Evolutionary conservation across 306 rosid species (phyloP), one percentile per base, ranked within the genome.

Genomic region (Cucumis cinereus): DNA sequence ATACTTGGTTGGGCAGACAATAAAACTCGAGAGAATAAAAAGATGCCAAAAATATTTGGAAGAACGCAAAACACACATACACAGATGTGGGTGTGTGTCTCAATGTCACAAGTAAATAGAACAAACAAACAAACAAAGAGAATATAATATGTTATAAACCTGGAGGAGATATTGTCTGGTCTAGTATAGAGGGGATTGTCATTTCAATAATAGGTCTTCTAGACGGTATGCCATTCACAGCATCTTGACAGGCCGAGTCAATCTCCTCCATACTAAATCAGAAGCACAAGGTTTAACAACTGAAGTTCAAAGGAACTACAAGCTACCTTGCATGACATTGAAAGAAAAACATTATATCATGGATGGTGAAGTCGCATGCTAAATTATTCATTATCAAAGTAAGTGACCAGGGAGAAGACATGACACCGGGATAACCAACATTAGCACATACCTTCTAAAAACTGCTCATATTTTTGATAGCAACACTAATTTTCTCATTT

Each of bases 131-230:
- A 49, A 71, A 56, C 15, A 22, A 20, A 56, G 14, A 22, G 35
- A 40, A 41, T 36, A 15, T 82, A 74, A 24, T 13, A 69, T 43
- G 57, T 69, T 69, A 38, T 13, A 77, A 70, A 94, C 97, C 99
- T 38, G 95, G 91, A 49, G 97, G 97, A 79, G 99, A 91, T 83
- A 94, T 89, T 63, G 96, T 92, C 75, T 85, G 85, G 89, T 94
- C 99, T 49, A 94, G 85, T 66, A 77, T 82, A 22, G 99, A 94
- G 64, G 99, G 99, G 81, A 94, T 91, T 66, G 99, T 86, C 97
- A 94, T 94, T 89, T 94, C 99, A 52, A 92, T 87, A 66, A 94
- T 64, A 1, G 93, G 99, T 78, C 96, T 89, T 74, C 80, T 77
- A 20, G 99, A 94, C 45, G 99, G 97, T 75, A 89, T 66, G 79